Percentiles rank a stretch among this genome's conserved stretches.
phyloP scores from a whole-genome alignment of 495 filamentous ascomycete species.

The Penicillium arizonense region DNA sequence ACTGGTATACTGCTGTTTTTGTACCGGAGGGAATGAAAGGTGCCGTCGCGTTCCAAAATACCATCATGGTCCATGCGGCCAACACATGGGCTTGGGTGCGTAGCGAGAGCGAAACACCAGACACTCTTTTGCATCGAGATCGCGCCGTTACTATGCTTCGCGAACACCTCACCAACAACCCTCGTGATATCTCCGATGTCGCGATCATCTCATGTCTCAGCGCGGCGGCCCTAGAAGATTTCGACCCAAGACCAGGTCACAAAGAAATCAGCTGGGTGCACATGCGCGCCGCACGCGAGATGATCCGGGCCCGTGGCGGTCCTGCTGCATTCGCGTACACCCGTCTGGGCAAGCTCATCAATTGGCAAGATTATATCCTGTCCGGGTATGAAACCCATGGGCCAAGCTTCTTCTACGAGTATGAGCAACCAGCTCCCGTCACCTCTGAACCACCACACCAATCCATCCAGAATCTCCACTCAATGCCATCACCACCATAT shows the following conservation, averaged over 20 bases:
- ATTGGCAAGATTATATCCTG: slow-evolving; percentile 45
- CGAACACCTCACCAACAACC: slow-evolving; percentile 27
- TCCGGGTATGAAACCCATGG: slow-evolving; percentile 38
- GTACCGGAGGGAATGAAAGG: slow-evolving; percentile 41
- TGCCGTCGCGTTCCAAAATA: slow-evolving; percentile 37
- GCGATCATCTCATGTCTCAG: slow-evolving; percentile 39
- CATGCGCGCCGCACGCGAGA: slow-evolving; percentile 39
- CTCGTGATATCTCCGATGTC: slow-evolving; percentile 33
- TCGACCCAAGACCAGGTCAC: slow-evolving; percentile 37
- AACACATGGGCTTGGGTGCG: slow-evolving; percentile 40
- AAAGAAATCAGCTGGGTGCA: slow-evolving; percentile 40
- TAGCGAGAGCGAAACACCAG: slow-evolving; percentile 26
- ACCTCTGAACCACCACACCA: neutral
- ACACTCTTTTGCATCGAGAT: slow-evolving; percentile 29
- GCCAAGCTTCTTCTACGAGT: slow-evolving; percentile 34
- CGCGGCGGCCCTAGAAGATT: slow-evolving; percentile 42
- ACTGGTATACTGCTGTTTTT: slow-evolving; percentile 39
- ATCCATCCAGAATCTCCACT: slow-evolving; percentile 4
- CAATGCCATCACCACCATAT: slow-evolving; percentile 23
- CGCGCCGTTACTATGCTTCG: slow-evolving; percentile 34
- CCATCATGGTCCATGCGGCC: slow-evolving; percentile 36
- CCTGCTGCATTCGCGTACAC: slow-evolving; percentile 36
- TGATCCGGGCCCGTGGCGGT: slow-evolving; percentile 38
- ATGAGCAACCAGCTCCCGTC: neutral
- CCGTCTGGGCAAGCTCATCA: slow-evolving; percentile 40